Percentiles rank a stretch among this genome's conserved stretches.
Conservation (phyloP, 2,329 filamentous ascomycete genomes). For the Falciphora oryzae region DNA sequence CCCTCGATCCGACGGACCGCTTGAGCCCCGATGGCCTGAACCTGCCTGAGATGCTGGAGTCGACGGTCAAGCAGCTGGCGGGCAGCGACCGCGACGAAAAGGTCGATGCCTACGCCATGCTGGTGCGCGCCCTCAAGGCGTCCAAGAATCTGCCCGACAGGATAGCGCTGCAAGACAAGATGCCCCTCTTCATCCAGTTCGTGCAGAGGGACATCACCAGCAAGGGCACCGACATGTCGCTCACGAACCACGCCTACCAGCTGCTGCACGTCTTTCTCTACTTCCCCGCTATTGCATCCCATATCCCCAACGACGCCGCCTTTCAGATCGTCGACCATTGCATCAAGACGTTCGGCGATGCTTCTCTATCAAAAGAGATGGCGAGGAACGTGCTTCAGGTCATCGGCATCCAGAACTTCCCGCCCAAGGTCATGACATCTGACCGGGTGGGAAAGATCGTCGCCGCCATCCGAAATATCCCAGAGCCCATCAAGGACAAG, state of each 20-base stretch:
- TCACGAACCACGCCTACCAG: conserved; percentile 72
- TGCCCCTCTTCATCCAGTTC: conserved; percentile 72
- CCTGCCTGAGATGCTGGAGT: conserved; percentile 78
- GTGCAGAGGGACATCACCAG: conserved; percentile 74
- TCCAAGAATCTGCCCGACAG: conserved; percentile 78
- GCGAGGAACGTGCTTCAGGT: conserved; percentile 75
- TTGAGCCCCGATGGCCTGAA: conserved; percentile 42
- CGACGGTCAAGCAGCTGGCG: conserved; percentile 73
- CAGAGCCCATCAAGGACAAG: conserved; percentile 62
- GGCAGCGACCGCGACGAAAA: conserved; percentile 65
- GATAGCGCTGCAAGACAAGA: conserved; percentile 66
- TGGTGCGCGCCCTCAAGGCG: conserved; percentile 69
- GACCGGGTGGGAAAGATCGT: conserved; percentile 68
- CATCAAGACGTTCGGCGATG: conserved; percentile 66
- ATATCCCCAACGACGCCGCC: conserved; percentile 72
- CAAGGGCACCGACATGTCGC: conserved; percentile 57
- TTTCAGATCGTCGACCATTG: conserved; percentile 75
- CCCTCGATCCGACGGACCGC: conserved; percentile 36
- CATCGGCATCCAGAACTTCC: conserved; percentile 74
- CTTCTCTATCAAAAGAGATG: conserved; percentile 66
- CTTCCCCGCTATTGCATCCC: conserved; percentile 62
- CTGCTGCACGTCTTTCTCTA: conserved; percentile 73
- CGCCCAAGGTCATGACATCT: conserved; percentile 64
- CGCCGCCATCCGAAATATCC: conserved; percentile 63
- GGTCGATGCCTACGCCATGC: conserved; percentile 79